These are phyloP conservation scores for Brassica hybrid DNA, from an alignment of 441 rosid species.

Conservation along the genomic window DNA sequence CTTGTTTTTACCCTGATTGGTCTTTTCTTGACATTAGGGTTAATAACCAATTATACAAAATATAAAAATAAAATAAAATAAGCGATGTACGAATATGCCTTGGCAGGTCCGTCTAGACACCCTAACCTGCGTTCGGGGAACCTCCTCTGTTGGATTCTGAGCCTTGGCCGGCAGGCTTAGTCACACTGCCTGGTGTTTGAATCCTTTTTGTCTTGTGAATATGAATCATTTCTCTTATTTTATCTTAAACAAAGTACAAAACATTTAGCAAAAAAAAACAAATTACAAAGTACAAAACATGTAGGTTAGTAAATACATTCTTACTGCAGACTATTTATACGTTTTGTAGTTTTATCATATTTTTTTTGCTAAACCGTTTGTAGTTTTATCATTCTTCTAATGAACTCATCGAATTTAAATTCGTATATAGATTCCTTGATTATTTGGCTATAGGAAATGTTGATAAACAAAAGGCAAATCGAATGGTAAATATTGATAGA, in stretches of 20 bases:
- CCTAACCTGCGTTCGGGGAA: neutral
- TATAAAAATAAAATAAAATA: neutral
- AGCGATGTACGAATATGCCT: neutral
- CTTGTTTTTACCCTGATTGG: neutral
- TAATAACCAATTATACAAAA: neutral
- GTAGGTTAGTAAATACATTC: neutral
- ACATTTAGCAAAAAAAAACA: too few species aligned
- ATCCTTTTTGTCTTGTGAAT: slow-evolving; percentile 25
- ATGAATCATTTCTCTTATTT: slow-evolving; percentile 9
- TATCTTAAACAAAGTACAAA: neutral
- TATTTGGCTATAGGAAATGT: neutral
- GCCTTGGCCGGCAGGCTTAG: slow-evolving; percentile 17
- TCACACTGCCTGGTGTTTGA: slow-evolving; percentile 24
- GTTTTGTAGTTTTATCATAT: neutral
- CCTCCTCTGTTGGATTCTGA: slow-evolving; percentile 6
- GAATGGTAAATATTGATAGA: neutral
- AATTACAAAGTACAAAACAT: neutral
- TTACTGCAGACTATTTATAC: too few species aligned
- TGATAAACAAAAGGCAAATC: neutral
- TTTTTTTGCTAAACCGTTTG: too few species aligned
- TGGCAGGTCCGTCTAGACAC: neutral
- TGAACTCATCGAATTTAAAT: neutral
- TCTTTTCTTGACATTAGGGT: neutral
- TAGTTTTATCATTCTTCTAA: too few species aligned
- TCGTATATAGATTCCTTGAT: neutral